Conservation (phyloP, 1,139 yeast species). For the Geotrichum europaeum region DNA sequence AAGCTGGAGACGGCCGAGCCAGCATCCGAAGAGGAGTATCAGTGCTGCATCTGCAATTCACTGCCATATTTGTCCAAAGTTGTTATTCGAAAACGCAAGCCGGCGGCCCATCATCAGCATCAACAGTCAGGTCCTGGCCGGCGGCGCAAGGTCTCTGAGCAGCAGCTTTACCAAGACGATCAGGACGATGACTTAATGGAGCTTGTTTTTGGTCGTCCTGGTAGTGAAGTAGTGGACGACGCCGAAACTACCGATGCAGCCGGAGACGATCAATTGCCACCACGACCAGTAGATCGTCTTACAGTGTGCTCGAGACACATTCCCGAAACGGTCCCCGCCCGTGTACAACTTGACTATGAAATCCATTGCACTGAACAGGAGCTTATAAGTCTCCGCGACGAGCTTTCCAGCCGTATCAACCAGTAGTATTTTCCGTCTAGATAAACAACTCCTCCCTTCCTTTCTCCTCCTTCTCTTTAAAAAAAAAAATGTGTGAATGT, state of each 20-base stretch:
- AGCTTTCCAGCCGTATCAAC: background rate
- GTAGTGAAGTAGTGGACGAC: background rate
- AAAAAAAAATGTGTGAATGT: background rate
- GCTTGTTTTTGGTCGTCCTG: slow-evolving; percentile 24
- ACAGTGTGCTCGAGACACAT: background rate
- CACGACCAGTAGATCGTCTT: background rate
- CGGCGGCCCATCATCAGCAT: background rate
- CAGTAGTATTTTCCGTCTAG: background rate
- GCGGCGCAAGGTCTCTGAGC: background rate
- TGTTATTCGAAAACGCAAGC: slow-evolving; percentile 11
- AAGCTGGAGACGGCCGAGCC: background rate
- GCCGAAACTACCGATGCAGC: background rate
- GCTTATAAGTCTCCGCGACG: background rate
- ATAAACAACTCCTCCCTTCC: background rate
- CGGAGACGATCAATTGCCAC: background rate
- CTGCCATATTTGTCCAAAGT: slow-evolving; percentile 29
- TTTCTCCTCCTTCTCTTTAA: background rate
- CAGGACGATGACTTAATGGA: slow-evolving; percentile 13
- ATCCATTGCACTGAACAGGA: background rate
- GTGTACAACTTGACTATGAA: background rate
- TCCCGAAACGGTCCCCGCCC: background rate
- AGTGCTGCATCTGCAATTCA: slow-evolving; percentile 29
- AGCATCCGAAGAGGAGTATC: slow-evolving; percentile 26
- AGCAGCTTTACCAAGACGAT: background rate
- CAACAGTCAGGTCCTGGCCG: background rate